Percentiles rank a stretch among this genome's conserved stretches.
phyloP scores from a whole-genome alignment of 306 rosid genomes.

The Quillaja saponaria region DNA sequence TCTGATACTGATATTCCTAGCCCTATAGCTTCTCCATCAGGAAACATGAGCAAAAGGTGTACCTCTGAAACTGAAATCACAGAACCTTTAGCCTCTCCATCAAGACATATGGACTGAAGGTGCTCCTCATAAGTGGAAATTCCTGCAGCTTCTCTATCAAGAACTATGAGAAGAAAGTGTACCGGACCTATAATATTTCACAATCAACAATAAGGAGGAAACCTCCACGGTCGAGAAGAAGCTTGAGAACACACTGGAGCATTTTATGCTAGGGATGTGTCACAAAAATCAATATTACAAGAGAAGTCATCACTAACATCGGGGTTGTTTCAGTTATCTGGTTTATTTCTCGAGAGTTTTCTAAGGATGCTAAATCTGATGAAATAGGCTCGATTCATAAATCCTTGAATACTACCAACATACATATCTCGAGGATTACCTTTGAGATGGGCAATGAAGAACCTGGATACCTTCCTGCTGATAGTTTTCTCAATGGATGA shows the following conservation, averaged over 20 bases:
- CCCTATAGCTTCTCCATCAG: conserved; percentile 14
- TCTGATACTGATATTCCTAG: not conserved
- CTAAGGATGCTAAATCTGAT: not conserved
- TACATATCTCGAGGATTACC: conserved; percentile 63
- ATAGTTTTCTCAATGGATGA: conserved; percentile 75
- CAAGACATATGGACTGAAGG: conserved; percentile 3
- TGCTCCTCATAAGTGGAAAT: conserved; percentile 19
- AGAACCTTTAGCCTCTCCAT: conserved; percentile 18
- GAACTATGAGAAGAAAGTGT: conserved; percentile 44
- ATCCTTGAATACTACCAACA: not conserved
- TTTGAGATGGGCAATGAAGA: conserved; percentile 90
- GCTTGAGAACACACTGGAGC: conserved; percentile 69
- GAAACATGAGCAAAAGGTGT: conserved; percentile 33
- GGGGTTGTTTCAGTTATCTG: conserved; percentile 56
- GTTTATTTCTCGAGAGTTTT: not conserved
- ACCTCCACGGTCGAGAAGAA: conserved; percentile 64
- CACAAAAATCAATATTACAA: conserved; percentile 66
- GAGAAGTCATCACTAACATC: conserved; percentile 59
- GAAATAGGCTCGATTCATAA: not conserved
- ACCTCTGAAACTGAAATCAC: conserved; percentile 39
- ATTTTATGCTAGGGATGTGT: conserved; percentile 67
- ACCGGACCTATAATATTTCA: conserved; percentile 78
- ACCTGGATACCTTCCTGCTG: conserved; percentile 90
- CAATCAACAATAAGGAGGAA: conserved; percentile 62
- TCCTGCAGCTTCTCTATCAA: conserved; percentile 38